Conservation (phyloP, 768 basidiomycete species). For the Boletus rubescentipes region DNA sequence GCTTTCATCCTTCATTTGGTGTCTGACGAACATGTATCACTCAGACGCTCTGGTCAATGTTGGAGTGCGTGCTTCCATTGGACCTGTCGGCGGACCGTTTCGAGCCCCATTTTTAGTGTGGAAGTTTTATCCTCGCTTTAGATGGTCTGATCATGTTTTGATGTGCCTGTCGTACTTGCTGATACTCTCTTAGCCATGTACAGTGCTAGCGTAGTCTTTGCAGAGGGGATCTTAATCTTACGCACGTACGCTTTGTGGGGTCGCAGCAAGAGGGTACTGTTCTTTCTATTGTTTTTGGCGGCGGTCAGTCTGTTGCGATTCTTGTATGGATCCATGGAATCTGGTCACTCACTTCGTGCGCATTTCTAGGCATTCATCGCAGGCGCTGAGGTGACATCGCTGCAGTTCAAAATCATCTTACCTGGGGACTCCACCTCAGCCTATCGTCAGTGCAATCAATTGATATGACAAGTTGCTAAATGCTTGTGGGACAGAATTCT, state of each 20-base stretch:
- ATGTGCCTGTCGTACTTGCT: neutral
- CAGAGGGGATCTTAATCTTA: conserved; percentile 23
- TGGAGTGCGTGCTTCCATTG: conserved; percentile 1
- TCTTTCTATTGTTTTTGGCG: conserved; percentile 18
- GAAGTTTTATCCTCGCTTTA: conserved; percentile 15
- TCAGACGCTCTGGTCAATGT: conserved; percentile 9
- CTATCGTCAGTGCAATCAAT: conserved; percentile 19
- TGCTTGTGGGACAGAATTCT: conserved; percentile 10
- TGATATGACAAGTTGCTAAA: neutral
- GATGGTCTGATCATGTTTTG: conserved; percentile 11
- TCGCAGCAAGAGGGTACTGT: conserved; percentile 15
- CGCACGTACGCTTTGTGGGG: conserved; percentile 29
- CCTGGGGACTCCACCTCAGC: conserved; percentile 17
- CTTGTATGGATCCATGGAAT: neutral
- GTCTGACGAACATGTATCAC: neutral
- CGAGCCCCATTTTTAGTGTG: conserved; percentile 15
- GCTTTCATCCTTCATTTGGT: neutral
- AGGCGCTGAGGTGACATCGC: conserved; percentile 11
- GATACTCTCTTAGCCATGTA: conserved; percentile 14
- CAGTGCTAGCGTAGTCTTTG: conserved; percentile 12
- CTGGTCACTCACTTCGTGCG: neutral
- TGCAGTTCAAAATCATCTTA: conserved; percentile 4
- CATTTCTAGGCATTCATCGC: conserved; percentile 15
- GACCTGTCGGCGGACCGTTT: neutral
- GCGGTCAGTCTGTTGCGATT: conserved; percentile 9